Evolutionary conservation across 805 yeast genomes (phyloP), one percentile per base, ranked within the genome.

Genomic region (Tetrapisispora iriomotensis): DNA sequence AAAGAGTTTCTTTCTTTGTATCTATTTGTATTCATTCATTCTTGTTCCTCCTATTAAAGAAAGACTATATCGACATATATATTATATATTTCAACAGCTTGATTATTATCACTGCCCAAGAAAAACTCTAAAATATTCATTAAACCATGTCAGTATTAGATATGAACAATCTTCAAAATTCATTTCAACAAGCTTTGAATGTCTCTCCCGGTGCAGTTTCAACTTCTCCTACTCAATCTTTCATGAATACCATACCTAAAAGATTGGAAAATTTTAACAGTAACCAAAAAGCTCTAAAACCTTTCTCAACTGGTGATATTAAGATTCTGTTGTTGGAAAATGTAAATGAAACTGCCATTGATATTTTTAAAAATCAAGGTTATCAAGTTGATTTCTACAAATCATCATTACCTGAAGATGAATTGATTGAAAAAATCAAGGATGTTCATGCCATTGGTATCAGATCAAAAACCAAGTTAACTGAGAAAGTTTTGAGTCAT

Each of bases 401-500:
- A 70, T 69, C 88, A 40, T 84, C 96, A 6, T 68, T 92, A 53
- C 80, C 85, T 19, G 97, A 92, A 65, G 95, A 79, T 8, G 96
- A 87, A 67, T 77, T 92, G 61, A 85, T 92, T 57, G 95, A 86
- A 68, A 88, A 87, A 67, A 90, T 92, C 65, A 74, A 74, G 57
- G 86, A 82, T 52, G 96, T 86, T 38, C 97, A 92, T 61, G 98
- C 96, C 44, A 79, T 92, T 58, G 98, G 98, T 66, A 88, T 92
- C 59, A 84, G 98, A 71, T 92, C 97, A 44, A 92, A 92, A 72
- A 92, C 98, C 37, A 83, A 79, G 64, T 71, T 92, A 58, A 84
- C 87, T 29, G 81, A 75, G 50, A 77, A 77, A 38, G 78, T 92
- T 22, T 71, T 92, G 53, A 70, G 75, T 47, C 84, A 83, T 53